Base-by-base conservation (phyloP, 257 asterid genomes). In the Cordia subcordata region DNA sequence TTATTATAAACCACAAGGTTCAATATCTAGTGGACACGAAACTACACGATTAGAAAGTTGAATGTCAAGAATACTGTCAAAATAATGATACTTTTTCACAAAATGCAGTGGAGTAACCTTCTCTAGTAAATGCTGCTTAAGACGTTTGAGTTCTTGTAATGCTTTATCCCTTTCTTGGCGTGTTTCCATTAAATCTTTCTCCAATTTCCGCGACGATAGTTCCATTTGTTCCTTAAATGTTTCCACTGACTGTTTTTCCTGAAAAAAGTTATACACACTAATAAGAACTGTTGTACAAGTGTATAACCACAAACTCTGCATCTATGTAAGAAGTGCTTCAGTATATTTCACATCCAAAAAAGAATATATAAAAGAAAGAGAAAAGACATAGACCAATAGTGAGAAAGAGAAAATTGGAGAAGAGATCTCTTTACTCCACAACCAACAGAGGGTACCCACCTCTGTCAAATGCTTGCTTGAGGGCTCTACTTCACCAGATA, bases 41-140 rank as follows among this genome's bases (percentile, higher is more conserved):
- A 27, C 35, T 27, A 27, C 35, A 27, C 6, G 35, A 27, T 6
- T 6, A 27, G 6, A 27, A 27, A 27, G 35, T 27, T 27, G 35
- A 27, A 27, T 27, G 35, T 27, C 35, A 27, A 27, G 35, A 27
- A 27, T 1, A 6, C 6, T 27, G 6, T 27, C 6, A 6, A 27
- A 27, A 27, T 6, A 27, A 27, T 27, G 15, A 11, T 42, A 2
- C 12, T 42, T 42, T 27, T 42, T 2, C 47, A 11, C 15, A 10
- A 42, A 12, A 14, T 42, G 15, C 15, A 42, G 10, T 10, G 10
- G 10, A 42, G 47, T 42, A 42, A 89, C 99, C 97, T 89, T 93
- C 67, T 93, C 97, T 76, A 93, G 77, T 59, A 93, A 76, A 79
- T 93, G 97, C 74, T 93, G 97, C 78, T 93, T 93, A 61, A 93